phyloP scores from a whole-genome alignment of 257 asterid genomes.

The Avicennia marina region DNA sequence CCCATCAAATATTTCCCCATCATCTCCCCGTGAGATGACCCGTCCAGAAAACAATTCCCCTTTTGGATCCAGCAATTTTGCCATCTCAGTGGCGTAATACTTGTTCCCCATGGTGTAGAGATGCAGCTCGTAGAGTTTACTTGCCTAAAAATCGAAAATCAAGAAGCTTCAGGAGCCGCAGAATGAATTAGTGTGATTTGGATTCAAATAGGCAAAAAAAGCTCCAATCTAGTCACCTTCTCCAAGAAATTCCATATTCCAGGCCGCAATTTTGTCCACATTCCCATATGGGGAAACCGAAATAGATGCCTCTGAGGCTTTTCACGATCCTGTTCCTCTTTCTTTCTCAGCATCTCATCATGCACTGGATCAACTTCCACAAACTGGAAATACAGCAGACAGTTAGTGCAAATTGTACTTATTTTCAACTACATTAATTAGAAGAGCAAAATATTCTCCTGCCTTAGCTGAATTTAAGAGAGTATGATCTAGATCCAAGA shows the following conservation, averaged over 20 bases:
- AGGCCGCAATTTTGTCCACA: conserved; percentile 99
- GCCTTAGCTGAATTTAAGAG: conserved; percentile 97
- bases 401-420: not conserved
- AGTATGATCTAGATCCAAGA: conserved; percentile 97
- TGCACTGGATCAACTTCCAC: conserved; percentile 76
- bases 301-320: conserved; percentile 77
- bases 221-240: conserved; percentile 43
- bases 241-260: conserved; percentile 98
- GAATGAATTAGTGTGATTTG: not conserved
- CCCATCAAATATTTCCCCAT: conserved; percentile 74
- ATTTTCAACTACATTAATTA: not conserved
- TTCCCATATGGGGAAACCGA: conserved; percentile 93
- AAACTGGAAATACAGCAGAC: conserved; percentile 54
- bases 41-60: conserved; percentile 96
- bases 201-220: conserved; percentile 9
- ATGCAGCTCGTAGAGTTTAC: conserved; percentile 84
- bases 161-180: conserved; percentile 4
- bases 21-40: conserved; percentile 91
- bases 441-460: conserved; percentile 15
- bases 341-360: conserved; percentile 86
- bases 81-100: conserved; percentile 98
- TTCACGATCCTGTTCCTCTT: conserved; percentile 92
- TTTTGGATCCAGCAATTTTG: conserved; percentile 94
- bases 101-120: conserved; percentile 98
- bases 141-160: conserved; percentile 48